Evolutionary conservation across 2,329 filamentous ascomycete genomes (phyloP).

Genomic region (Aspergillus bombycis): DNA sequence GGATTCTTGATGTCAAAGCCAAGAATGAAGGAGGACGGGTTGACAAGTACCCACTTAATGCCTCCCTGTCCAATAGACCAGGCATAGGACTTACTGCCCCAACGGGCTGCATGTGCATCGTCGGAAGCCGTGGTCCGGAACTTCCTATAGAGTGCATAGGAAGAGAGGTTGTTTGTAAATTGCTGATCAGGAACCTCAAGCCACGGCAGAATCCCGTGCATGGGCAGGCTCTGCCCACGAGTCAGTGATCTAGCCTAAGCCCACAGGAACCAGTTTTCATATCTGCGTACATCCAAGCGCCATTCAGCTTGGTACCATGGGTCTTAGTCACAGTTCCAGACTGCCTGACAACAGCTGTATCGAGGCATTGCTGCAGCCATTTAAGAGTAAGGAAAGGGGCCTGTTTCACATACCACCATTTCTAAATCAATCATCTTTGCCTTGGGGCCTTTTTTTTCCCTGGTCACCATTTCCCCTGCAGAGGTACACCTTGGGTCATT

Average conservation of each 20-base stretch:
- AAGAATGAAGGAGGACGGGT: background rate
- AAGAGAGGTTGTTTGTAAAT: background rate
- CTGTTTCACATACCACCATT: conserved; percentile 3
- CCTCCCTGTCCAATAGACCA: background rate
- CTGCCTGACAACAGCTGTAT: conserved; percentile 6
- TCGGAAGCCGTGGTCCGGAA: background rate
- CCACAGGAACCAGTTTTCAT: conserved; percentile 7
- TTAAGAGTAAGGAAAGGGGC: background rate
- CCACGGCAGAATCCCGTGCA: background rate
- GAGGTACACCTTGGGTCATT: background rate
- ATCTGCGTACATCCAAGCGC: conserved; percentile 7
- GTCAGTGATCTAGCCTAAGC: background rate
- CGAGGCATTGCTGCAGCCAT: background rate
- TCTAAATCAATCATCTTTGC: background rate
- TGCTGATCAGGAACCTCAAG: conserved; percentile 1
- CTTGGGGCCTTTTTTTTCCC: background rate
- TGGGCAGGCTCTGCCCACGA: background rate
- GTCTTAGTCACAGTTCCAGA: background rate
- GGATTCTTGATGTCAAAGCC: background rate
- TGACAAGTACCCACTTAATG: conserved; percentile 5
- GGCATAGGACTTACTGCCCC: background rate
- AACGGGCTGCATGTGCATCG: conserved; percentile 5
- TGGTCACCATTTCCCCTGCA: background rate
- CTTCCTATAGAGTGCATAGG: background rate
- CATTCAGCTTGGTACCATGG: conserved; percentile 6